A percentile compares a stretch with the other conserved stretches of the same genome.
phyloP scores from a whole-genome alignment of 306 rosid genomes.

The Rosa persica region DNA sequence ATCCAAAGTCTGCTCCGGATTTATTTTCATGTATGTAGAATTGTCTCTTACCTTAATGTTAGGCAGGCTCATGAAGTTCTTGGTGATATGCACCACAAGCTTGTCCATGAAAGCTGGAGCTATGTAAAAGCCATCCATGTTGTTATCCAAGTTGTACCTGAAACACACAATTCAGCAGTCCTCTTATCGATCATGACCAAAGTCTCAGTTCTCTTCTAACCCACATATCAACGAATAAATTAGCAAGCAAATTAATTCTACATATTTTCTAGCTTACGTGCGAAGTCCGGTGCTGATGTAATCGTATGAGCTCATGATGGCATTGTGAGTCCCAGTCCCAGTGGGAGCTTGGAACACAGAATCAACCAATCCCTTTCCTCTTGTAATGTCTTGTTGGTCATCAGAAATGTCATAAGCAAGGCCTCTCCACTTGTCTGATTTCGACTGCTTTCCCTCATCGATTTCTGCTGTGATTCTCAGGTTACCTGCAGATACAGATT shows the following conservation, averaged over 20 bases:
- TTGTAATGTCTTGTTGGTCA: constrained; percentile 47
- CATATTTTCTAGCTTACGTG: constrained; percentile 18
- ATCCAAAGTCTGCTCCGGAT: neutral
- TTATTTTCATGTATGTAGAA: neutral
- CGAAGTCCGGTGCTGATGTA: constrained; percentile 42
- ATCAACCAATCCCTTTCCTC: constrained; percentile 50
- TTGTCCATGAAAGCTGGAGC: constrained; percentile 62
- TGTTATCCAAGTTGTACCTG: constrained; percentile 49
- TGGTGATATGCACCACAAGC: constrained; percentile 51
- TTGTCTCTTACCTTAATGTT: constrained; percentile 38
- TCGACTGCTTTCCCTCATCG: constrained; percentile 31
- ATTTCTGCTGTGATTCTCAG: constrained; percentile 23
- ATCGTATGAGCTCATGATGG: constrained; percentile 44
- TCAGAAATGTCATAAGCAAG: constrained; percentile 39
- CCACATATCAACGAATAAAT: neutral
- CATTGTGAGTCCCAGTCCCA: constrained; percentile 36
- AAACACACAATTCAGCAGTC: constrained; percentile 3
- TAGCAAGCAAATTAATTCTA: neutral
- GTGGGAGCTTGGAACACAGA: constrained; percentile 41
- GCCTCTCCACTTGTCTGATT: constrained; percentile 34
- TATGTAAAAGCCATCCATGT: constrained; percentile 41
- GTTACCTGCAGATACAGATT: constrained; percentile 12
- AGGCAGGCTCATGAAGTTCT: constrained; percentile 46
- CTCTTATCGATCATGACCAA: neutral
- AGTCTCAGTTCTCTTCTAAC: neutral